Evolutionary conservation across 345 rosid genomes (phyloP), one percentile per base, ranked within the genome.

Genomic region (Alliaria petiolata): DNA sequence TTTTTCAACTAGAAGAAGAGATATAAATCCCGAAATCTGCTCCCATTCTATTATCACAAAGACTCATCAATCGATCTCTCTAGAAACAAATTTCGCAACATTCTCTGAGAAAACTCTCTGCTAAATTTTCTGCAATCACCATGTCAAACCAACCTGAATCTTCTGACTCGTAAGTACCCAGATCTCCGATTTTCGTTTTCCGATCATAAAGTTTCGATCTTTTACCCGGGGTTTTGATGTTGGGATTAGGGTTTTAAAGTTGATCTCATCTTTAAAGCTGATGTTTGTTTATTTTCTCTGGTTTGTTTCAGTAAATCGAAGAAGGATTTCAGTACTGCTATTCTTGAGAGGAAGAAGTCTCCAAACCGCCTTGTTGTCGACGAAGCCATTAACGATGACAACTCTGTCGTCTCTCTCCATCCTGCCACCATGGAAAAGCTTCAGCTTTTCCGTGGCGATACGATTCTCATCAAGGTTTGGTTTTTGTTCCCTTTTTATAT

Each of bases 361-460:
- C 76, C 95, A 5, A 93, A 93, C 38, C 85, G 98, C 30, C 95
- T 93, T 14, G 82, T 93, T 63, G 98, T 91, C 9, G 98, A 93
- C 39, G 98, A 93, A 75, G 92, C 98, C 33, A 16, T 81, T 59
- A 89, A 89, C 69, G 97, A 93, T 56, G 97, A 93, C 45, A 93
- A 93, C 85, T 93, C 97, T 22, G 98, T 93, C 6, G 96, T 89
- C 28, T 64, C 93, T 6, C 84, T 93, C 13, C 92, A 91, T 60
- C 95, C 98, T 2, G 83, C 87, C 1, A 87, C 98, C 49, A 93
- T 91, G 98, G 98, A 93, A 83, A 93, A 87, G 84, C 98, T 93
- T 71, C 98, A 93, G 83, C 86, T 93, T 36, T 93, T 93, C 73
- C 89, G 98, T 5, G 98, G 98, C 7, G 97, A 93, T 62, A 93